Conservation (phyloP, 108 stramenopile genomes). For the Skeletonema tropicum region DNA sequence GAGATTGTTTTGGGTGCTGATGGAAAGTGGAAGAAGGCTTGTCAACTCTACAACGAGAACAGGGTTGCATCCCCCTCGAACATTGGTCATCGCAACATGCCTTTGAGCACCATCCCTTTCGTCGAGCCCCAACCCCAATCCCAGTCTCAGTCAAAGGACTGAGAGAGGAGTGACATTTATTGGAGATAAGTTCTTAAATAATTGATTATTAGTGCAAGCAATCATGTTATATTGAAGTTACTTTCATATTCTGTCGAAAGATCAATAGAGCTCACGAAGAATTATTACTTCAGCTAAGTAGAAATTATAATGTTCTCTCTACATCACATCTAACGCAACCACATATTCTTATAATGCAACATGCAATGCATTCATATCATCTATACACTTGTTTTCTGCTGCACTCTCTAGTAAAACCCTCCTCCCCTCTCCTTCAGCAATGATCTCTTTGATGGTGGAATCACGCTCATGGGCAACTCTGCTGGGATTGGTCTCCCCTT, state of each 20-base stretch:
- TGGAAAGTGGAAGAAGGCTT: slow-evolving; percentile 17
- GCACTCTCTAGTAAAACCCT: background rate
- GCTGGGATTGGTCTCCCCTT: slow-evolving; percentile 85
- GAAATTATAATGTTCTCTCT: background rate
- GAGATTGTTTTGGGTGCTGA: slow-evolving; percentile 18
- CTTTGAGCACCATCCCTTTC: slow-evolving; percentile 28
- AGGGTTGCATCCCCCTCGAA: background rate
- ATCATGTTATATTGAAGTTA: too few species aligned
- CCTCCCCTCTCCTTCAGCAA: slow-evolving; percentile 13
- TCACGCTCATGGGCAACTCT: slow-evolving; percentile 71
- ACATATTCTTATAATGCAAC: background rate
- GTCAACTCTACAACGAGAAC: background rate
- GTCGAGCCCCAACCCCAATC: background rate
- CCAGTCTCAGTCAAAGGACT: background rate
- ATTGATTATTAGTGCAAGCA: too few species aligned
- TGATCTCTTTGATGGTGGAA: slow-evolving; percentile 77
- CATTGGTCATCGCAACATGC: slow-evolving; percentile 2
- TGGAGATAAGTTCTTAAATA: too few species aligned
- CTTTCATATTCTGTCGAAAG: too few species aligned
- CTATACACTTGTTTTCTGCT: background rate
- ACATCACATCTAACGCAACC: background rate
- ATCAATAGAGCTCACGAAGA: too few species aligned
- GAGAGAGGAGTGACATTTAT: too few species aligned
- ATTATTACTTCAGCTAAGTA: background rate
- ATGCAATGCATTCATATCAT: background rate